These are phyloP conservation scores for Scenedesmus sp. DNA, from an alignment of 163 green algal genomes.

Conservation along the genomic window DNA sequence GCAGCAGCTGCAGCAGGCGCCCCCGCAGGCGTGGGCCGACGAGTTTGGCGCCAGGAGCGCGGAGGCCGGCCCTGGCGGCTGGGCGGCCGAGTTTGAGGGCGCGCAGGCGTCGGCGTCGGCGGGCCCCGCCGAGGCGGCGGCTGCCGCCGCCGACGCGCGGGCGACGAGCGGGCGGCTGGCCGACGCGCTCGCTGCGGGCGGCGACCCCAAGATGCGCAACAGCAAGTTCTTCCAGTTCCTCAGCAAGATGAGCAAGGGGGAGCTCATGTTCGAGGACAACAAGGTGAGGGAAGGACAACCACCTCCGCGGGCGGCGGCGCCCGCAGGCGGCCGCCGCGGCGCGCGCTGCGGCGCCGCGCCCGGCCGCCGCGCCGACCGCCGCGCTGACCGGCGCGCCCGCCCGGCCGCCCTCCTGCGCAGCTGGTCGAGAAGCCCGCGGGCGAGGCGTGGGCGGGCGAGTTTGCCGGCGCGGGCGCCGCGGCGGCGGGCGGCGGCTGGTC, in stretches of 20 bases:
- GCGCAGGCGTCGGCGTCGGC: conserved; percentile 33
- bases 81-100: conserved; percentile 66
- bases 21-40: conserved; percentile 51
- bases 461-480: conserved; percentile 24
- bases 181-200: conserved; percentile 68
- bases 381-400: too few relatives aligned
- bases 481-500: conserved; percentile 57
- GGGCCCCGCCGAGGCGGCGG: neutral
- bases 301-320: too few relatives aligned
- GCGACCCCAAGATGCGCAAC: conserved; percentile 91
- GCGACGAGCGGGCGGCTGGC: conserved; percentile 72
- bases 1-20: conserved; percentile 28
- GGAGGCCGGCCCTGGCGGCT: conserved; percentile 33
- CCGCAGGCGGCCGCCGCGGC: neutral
- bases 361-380: too few relatives aligned
- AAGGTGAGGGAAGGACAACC: too few relatives aligned
- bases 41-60: conserved; percentile 52
- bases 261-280: conserved; percentile 94
- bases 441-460: conserved; percentile 65
- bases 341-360: neutral
- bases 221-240: conserved; percentile 98
- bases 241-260: conserved; percentile 95
- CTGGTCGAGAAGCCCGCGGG: conserved; percentile 47
- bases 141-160: conserved; percentile 51
- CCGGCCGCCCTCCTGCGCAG: conserved; percentile 50